Conservation (phyloP, 1,284 basidiomycete genomes). For the Porodaedalea pini region DNA sequence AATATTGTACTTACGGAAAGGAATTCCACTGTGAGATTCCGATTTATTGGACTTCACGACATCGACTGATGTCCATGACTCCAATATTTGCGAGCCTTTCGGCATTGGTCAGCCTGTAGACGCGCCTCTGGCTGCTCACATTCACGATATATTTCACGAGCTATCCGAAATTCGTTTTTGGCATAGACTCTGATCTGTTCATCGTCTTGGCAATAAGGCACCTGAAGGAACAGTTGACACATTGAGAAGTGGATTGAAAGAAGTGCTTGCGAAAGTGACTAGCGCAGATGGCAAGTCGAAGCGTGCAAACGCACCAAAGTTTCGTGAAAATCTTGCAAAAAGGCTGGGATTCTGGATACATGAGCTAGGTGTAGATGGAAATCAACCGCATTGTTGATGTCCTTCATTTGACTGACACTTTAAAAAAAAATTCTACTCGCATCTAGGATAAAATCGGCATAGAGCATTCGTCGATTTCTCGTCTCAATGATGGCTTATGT, state of each 20-base stretch:
- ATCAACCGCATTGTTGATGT: background rate
- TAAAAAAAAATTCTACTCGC: too few relatives aligned
- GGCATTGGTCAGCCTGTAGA: conserved; percentile 26
- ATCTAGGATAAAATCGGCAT: too few relatives aligned
- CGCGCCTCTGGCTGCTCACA: conserved; percentile 23
- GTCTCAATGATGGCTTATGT: too few relatives aligned
- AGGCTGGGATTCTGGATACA: conserved; percentile 3
- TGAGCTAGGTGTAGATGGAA: conserved; percentile 6
- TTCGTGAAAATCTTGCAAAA: conserved; percentile 1
- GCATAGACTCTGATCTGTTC: conserved; percentile 23
- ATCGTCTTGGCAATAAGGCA: conserved; percentile 1
- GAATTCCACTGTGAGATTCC: conserved; percentile 18
- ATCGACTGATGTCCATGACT: background rate
- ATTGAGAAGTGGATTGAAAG: background rate
- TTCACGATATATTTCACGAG: conserved; percentile 28
- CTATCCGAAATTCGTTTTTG: conserved; percentile 28
- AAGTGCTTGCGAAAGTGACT: background rate
- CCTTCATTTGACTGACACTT: background rate
- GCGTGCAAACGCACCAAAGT: conserved; percentile 3
- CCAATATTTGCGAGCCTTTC: conserved; percentile 29
- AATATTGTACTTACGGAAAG: conserved; percentile 21
- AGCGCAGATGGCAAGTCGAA: conserved; percentile 6
- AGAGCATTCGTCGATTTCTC: too few relatives aligned
- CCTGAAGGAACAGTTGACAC: conserved; percentile 14
- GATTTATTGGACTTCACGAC: background rate